phyloP scores from a whole-genome alignment of 1,284 basidiomycete genomes.

The Peniophora sp. region DNA sequence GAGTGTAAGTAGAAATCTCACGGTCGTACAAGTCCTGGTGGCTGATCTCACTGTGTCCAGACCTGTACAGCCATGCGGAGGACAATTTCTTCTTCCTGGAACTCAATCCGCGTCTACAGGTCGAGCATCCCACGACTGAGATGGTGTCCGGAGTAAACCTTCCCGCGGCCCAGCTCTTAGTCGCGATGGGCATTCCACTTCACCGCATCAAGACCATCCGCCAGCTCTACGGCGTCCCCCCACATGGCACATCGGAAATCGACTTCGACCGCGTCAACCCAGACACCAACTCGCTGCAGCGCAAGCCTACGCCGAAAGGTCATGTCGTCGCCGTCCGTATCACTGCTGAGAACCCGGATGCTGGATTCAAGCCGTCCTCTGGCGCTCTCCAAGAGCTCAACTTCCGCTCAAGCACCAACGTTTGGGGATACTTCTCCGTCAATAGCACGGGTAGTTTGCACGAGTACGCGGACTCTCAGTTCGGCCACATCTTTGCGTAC shows the following conservation, averaged over 20 bases:
- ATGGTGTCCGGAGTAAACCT: constrained; percentile 99
- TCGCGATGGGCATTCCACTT: constrained; percentile 98
- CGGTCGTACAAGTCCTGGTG: background rate
- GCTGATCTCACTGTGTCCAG: constrained; percentile 27
- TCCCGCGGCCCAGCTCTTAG: constrained; percentile 93
- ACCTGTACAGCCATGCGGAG: constrained; percentile 92
- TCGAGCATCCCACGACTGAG: constrained; percentile 99
- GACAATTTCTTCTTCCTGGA: constrained; percentile 97
- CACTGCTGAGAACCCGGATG: constrained; percentile 98
- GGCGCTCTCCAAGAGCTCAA: constrained; percentile 97
- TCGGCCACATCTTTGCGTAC: constrained; percentile 99
- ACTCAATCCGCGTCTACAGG: constrained; percentile 98
- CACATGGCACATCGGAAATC: constrained; percentile 82
- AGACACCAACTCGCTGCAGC: constrained; percentile 80
- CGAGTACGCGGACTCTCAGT: constrained; percentile 97
- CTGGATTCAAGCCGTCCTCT: constrained; percentile 99
- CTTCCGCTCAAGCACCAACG: constrained; percentile 98
- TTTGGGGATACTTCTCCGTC: constrained; percentile 99
- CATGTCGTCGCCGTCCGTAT: constrained; percentile 99
- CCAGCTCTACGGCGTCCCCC: constrained; percentile 90
- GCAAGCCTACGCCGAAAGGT: constrained; percentile 94
- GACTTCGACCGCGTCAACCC: constrained; percentile 95
- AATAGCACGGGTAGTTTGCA: constrained; percentile 93
- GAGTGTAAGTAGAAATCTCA: constrained; percentile 60
- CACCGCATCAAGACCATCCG: constrained; percentile 96